These are phyloP conservation scores for Zygosaccharomyces rouxii DNA, from an alignment of 805 yeast genomes.

Conservation along the genomic window DNA sequence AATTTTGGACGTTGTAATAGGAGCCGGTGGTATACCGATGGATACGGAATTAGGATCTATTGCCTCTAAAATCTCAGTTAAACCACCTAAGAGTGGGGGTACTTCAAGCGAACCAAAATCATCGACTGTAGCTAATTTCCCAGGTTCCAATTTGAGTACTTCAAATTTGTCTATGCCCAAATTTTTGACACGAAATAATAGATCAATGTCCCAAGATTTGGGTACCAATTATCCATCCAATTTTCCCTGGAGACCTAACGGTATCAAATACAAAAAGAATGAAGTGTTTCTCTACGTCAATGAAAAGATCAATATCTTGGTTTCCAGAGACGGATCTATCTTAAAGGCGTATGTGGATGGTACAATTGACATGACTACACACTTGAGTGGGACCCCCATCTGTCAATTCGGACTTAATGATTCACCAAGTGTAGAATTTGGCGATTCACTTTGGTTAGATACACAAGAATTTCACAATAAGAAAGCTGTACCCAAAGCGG, in stretches of 20 bases:
- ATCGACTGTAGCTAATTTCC: background rate
- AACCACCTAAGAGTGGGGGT: slow-evolving; percentile 17
- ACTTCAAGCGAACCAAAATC: slow-evolving; percentile 7
- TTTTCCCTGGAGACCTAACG: slow-evolving; percentile 66
- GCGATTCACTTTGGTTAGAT: slow-evolving; percentile 14
- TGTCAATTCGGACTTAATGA: slow-evolving; percentile 79
- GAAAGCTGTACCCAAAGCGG: slow-evolving; percentile 36
- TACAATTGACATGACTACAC: slow-evolving; percentile 61
- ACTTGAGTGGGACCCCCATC: slow-evolving; percentile 74
- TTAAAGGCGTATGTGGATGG: slow-evolving; percentile 76
- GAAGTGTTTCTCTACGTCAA: slow-evolving; percentile 72
- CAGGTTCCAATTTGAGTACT: slow-evolving; percentile 3
- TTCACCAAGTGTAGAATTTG: slow-evolving; percentile 30
- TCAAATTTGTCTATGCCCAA: slow-evolving; percentile 18
- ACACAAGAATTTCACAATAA: slow-evolving; percentile 29
- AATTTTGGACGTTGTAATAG: slow-evolving; percentile 63
- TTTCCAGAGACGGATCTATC: slow-evolving; percentile 60
- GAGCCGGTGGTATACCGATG: slow-evolving; percentile 27
- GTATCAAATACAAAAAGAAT: slow-evolving; percentile 73
- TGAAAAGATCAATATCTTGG: slow-evolving; percentile 68
- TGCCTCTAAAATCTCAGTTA: slow-evolving; percentile 22
- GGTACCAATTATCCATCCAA: slow-evolving; percentile 33
- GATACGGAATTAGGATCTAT: slow-evolving; percentile 29
- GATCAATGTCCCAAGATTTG: slow-evolving; percentile 17
- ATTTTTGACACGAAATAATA: slow-evolving; percentile 16